Evolutionary conservation across 2,329 filamentous ascomycete genomes (phyloP), one percentile per base, ranked within the genome.

Genomic region (Xylaria sp.): DNA sequence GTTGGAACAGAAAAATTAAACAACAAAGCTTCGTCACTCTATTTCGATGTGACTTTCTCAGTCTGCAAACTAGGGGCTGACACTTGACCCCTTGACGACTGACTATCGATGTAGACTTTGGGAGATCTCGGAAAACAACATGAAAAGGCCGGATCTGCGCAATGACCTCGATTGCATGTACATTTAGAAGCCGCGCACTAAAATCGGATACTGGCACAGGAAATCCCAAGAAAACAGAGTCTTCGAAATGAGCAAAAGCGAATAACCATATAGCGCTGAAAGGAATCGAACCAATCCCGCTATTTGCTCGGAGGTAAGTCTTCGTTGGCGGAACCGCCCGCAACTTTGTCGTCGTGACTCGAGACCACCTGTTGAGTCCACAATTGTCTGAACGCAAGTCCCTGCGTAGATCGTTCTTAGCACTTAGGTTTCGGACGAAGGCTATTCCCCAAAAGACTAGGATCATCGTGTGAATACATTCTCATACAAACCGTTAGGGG

Each of bases 311-410:
- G n/a, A n/a, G n/a, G n/a, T n/a, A n/a, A 13, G 60, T 36, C 13
- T n/a, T 23, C 28, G 41, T 48, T 43, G 25, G 52, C 64, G 64
- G 64, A 66, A 66, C 51, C 51, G 57, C 51, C 57, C 64, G 64
- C 51, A 66, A 66, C 64, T 62, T 43, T 66, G 49, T 61, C 57
- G 61, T 57, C 51, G 5, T 62, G 58, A 66, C 49, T 66, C 64
- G 33, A 43, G 52, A 31, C 25, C n/a, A 20, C 33, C 28, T 48
- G 10, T 39, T 41, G 33, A 46, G 20, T 18, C 41, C 41, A 46
- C 39, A 48, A 15, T 54, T 48, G 28, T 48, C 48, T 55, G 33
- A 60, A 51, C n/a, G 25, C 28, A 66, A 28, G 13, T 39, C 49
- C 39, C 48, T 18, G 46, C 18, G 54, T 59, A 41, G 20, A 43